phyloP scores from a whole-genome alignment of 225 moss, liverwort and hornwort species.

The Lunularia cruciata region DNA sequence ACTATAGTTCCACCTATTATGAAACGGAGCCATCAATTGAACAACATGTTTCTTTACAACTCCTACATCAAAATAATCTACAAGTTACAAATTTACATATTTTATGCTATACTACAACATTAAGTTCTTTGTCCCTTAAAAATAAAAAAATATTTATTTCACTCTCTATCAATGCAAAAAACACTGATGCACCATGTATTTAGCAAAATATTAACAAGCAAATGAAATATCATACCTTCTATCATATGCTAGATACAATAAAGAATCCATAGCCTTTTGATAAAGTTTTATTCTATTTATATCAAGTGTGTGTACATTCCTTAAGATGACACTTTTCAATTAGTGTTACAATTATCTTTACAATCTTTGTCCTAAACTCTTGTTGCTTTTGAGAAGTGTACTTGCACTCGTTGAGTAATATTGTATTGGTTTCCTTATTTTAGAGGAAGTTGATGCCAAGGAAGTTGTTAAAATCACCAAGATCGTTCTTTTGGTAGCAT shows the following conservation, averaged over 20 bases:
- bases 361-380: no score
- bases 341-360: no score
- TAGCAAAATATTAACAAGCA: background rate
- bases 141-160: background rate
- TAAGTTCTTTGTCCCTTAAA: conserved; percentile 3
- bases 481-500: background rate
- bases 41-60: background rate
- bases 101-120: background rate
- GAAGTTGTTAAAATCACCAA: no score
- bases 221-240: background rate
- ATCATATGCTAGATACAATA: background rate
- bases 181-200: no score
- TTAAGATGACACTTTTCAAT: background rate
- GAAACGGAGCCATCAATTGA: background rate
- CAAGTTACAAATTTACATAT: background rate
- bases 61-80: background rate
- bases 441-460: background rate
- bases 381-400: background rate
- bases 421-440: background rate
- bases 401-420: background rate
- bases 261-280: no score
- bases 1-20: no score
- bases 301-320: background rate
- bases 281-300: no score
- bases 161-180: no score